Evolutionary conservation across 768 basidiomycete genomes (phyloP).

Genomic region (Saitozyma podzolica): DNA sequence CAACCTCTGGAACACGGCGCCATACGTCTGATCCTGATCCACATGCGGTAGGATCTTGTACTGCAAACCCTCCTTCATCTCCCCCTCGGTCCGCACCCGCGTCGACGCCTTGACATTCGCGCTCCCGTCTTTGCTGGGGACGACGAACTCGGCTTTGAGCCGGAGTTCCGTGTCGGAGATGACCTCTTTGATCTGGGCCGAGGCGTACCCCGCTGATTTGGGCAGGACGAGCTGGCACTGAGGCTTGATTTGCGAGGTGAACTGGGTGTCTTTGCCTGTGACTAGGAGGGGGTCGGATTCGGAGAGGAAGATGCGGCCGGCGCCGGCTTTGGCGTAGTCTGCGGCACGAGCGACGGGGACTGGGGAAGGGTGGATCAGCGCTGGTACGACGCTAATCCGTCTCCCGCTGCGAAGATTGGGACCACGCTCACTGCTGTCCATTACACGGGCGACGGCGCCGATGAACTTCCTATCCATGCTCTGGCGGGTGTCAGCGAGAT

Average conservation of each 20-base stretch:
- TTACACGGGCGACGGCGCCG: constrained; percentile 75
- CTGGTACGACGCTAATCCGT: no score
- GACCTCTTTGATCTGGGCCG: constrained; percentile 83
- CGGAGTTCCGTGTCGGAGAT: constrained; percentile 78
- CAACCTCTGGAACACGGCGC: constrained; percentile 81
- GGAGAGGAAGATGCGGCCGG: constrained; percentile 70
- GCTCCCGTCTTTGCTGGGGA: constrained; percentile 47
- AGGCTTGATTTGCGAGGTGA: constrained; percentile 67
- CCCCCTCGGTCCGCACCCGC: constrained; percentile 34
- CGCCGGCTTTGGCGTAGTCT: constrained; percentile 75
- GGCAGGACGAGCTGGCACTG: constrained; percentile 62
- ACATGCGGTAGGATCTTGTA: constrained; percentile 85
- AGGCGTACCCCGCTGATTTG: constrained; percentile 70
- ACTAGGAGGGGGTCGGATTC: constrained; percentile 76
- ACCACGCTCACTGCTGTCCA: constrained; percentile 73
- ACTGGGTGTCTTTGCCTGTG: constrained; percentile 76
- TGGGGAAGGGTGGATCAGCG: no score
- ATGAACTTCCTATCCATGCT: constrained; percentile 78
- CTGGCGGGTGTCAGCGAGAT: constrained; percentile 21
- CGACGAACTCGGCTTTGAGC: constrained; percentile 44
- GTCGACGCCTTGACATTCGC: constrained; percentile 48
- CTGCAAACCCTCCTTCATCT: constrained; percentile 62
- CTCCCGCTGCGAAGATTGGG: constrained; percentile 45
- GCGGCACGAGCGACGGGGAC: constrained; percentile 92
- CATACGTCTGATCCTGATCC: constrained; percentile 93